phyloP scores from a whole-genome alignment of 371 early-diverging fungal species.

The Mortierella polycephala region DNA sequence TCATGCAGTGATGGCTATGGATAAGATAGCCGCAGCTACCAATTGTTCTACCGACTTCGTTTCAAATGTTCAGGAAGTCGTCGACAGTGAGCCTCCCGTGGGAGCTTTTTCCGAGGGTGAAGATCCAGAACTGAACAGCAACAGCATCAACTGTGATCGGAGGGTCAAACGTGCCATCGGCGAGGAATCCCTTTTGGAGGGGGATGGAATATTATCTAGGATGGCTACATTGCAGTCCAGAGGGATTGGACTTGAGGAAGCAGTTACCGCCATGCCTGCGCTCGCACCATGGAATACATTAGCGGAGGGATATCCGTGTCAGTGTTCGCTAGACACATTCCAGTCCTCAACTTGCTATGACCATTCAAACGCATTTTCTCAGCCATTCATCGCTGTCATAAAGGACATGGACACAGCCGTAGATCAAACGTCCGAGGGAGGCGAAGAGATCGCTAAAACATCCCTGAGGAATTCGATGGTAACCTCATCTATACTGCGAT shows the following conservation, averaged over 20 bases:
- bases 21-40: too few relatives aligned
- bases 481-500: background rate
- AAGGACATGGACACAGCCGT: background rate
- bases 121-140: background rate
- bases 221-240: slow-evolving; percentile 7
- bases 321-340: too few relatives aligned
- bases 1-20: background rate
- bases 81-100: slow-evolving; percentile 9
- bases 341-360: too few relatives aligned
- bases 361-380: background rate
- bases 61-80: background rate
- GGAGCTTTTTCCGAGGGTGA: background rate
- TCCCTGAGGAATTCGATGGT: background rate
- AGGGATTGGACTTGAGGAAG: slow-evolving; percentile 10
- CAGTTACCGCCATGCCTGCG: background rate
- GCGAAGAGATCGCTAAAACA: background rate
- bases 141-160: background rate
- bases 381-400: background rate
- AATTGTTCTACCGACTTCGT: too few relatives aligned
- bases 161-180: slow-evolving; percentile 24
- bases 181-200: slow-evolving; percentile 24
- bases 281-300: background rate
- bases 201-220: slow-evolving; percentile 2
- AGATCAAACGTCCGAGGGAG: background rate
- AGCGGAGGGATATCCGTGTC: too few relatives aligned